Base-by-base conservation (phyloP, 1,139 yeast species). In the Geotrichum klebahnii region DNA sequence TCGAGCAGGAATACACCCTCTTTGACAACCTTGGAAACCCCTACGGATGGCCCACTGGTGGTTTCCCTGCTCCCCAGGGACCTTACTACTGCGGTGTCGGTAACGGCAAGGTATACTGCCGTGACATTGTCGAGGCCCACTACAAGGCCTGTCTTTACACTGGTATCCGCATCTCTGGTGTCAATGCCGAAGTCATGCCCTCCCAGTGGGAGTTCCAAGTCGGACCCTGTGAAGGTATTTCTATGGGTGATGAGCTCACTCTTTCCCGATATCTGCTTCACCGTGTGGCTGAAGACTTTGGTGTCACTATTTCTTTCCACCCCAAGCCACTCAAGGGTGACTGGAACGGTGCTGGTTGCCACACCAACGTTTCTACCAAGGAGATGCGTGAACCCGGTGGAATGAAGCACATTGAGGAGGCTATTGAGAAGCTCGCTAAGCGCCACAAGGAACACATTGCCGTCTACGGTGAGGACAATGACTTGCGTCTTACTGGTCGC, bases 11-110 rank as follows among this genome's bases (percentile, higher is more conserved):
- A 74, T 92, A 92, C 78, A 92, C 98, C 59, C 76, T 92, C 69
- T 86, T 92, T 67, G 98, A 92, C 72, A 84, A 86, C 72, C 84
- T 71, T 66, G 96, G 87, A 71, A 75, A 84, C 64, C 92, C 86
- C 55, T 92, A 89, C 73, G 97, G 96, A 62, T 92, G 98, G 98
- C 98, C 98, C 73, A 82, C 85, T 78, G 97, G 97, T 65, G 98
- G 98, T 57, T 92, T 80, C 94, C 98, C 98, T 69, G 98, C 96
- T 61, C 97, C 98, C 60, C 98, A 92, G 77, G 98, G 98, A 62
- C 98, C 98, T 56, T 92, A 90, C 84, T 92, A 92, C 83, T 92
- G 98, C 79, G 98, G 98, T 82, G 98, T 92, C 59, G 98, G 98
- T 76, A 81, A 97, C 65, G 97, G 97, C 67, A 90, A 88, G 77